phyloP scores from a whole-genome alignment of 1,284 basidiomycete species.

The Pseudomicrostroma phylloplanum region DNA sequence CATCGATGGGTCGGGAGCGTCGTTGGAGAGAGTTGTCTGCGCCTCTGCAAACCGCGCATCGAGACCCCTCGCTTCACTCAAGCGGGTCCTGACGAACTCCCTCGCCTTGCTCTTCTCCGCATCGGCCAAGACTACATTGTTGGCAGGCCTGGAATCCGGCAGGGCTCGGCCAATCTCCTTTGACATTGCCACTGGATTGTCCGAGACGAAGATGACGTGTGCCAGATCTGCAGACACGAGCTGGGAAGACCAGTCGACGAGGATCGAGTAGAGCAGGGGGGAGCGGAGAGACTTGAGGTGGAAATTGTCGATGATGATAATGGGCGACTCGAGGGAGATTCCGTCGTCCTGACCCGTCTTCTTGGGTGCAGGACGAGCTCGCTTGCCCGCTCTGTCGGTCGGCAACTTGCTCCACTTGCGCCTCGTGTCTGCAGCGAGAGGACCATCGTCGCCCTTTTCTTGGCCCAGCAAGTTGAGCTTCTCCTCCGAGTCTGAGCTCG shows the following conservation, averaged over 20 bases:
- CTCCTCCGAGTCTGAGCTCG: background rate
- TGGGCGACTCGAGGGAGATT: constrained; percentile 12
- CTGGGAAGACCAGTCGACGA: constrained; percentile 78
- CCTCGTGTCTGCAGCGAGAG: background rate
- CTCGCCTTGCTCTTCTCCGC: constrained; percentile 76
- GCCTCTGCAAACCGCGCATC: too few species aligned
- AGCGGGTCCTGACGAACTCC: constrained; percentile 60
- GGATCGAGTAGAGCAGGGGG: constrained; percentile 67
- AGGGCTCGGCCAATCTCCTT: constrained; percentile 80
- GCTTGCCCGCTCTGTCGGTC: too few species aligned
- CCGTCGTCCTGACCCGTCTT: background rate
- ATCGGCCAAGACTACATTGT: constrained; percentile 58
- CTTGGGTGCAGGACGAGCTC: background rate
- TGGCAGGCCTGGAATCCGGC: constrained; percentile 71
- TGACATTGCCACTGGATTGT: constrained; percentile 72
- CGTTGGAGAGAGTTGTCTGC: background rate
- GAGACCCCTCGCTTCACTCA: background rate
- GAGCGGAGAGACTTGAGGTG: constrained; percentile 53
- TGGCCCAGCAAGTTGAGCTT: background rate
- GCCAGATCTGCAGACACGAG: constrained; percentile 60
- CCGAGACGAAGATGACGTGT: constrained; percentile 83
- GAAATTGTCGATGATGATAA: constrained; percentile 40
- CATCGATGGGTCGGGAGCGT: background rate
- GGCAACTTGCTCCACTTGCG: too few species aligned
- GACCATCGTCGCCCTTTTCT: background rate